Conservation (phyloP, 805 yeast species). For the Candida silvatica region DNA sequence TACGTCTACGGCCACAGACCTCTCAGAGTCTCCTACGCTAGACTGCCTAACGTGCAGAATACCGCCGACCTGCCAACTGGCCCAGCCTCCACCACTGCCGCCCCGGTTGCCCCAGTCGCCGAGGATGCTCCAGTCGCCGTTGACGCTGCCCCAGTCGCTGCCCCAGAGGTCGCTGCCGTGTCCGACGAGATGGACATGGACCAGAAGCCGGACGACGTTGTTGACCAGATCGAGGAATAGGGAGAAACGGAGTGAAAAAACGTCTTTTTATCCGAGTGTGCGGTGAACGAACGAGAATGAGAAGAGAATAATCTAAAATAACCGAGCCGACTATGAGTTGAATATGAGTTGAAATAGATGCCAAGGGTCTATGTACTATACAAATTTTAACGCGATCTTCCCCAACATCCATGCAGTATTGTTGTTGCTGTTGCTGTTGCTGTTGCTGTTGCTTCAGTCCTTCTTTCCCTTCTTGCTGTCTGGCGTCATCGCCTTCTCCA, state of each 20-base stretch:
- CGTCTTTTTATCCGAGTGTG: too few relatives aligned
- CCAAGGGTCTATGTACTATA: not conserved
- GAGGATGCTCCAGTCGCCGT: not conserved
- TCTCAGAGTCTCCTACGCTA: constrained; percentile 61
- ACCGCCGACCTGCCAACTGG: constrained; percentile 1
- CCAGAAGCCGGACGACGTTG: constrained; percentile 2
- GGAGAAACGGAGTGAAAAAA: constrained; percentile 6
- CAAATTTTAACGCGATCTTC: not conserved
- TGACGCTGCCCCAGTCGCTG: not conserved
- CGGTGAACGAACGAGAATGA: too few relatives aligned
- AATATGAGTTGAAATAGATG: not conserved
- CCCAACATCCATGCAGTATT: not conserved
- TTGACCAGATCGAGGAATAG: constrained; percentile 8
- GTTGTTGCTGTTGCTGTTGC: not conserved
- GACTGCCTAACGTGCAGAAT: constrained; percentile 10
- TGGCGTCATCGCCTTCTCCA: constrained; percentile 23
- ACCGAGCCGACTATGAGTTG: not conserved
- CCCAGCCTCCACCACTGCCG: not conserved
- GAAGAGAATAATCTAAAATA: too few relatives aligned
- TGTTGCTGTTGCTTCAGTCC: not conserved
- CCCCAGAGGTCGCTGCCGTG: not conserved
- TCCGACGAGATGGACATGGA: not conserved
- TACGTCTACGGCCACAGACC: constrained; percentile 82
- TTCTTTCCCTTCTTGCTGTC: not conserved
- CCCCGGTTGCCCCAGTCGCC: not conserved